Base-by-base conservation (phyloP, 257 asterid species). In the Ilex asprella region DNA sequence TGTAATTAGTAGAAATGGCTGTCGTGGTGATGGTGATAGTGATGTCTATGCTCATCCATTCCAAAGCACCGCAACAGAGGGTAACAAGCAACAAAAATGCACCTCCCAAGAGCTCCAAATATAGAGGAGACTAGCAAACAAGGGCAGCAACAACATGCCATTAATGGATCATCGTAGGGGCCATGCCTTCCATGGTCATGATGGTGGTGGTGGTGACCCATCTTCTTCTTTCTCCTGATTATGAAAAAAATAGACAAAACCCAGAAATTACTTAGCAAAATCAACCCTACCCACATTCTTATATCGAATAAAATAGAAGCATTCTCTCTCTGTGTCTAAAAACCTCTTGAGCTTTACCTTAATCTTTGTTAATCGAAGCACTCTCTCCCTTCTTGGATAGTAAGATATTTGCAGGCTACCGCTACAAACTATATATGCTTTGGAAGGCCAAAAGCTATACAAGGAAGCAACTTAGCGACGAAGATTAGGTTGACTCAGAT, bases 1-100 rank as follows among this genome's bases (percentile, higher is more conserved):
- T 21, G 27, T 21, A 21, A 21, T 21, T 21, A 21, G 27, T 21
- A 49, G 51, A 77, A 79, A 65, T 76, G 89, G 56, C 56, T 71
- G 71, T 76, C 86, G 55, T 60, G 79, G 47, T 84, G 86, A 53
- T 77, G 86, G 46, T 75, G 86, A 53, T 77, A 85, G 46, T 75
- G 87, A 61, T 86, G 93, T 31, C 86, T 55, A 39, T 62, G 78
- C n/a, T 81, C 85, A 70, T 82, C 93, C 78, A 67, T 73, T 29
- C 84, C 79, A 51, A 81, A 79, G 62, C 95, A 87, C 74, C 74
- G 90, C 81, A 82, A 55, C 59, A 87, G 71, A 27, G 94, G 95
- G 67, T 70, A 84, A 58, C 72, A 84, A 7, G 77, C 81, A 2
- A 75, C 84, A 61, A 82, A 82, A 67, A 77, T 8, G 68, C 88